Evolutionary conservation across 805 yeast species (phyloP).

Genomic region (Lipomyces yamadae): DNA sequence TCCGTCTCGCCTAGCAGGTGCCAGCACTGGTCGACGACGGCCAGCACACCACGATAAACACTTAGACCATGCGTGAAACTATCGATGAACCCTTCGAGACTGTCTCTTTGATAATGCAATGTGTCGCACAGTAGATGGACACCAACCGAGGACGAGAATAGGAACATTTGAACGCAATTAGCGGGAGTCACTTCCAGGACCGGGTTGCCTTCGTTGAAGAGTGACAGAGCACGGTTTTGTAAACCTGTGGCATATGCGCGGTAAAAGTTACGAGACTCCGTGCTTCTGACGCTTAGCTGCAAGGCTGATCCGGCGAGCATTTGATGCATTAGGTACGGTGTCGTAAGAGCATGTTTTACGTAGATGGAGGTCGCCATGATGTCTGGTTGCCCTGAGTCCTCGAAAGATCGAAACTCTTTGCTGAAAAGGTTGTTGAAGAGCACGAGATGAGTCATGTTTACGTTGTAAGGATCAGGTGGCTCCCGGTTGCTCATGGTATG

Average conservation of each 20-base stretch:
- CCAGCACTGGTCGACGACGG: not conserved
- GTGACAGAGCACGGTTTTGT: not conserved
- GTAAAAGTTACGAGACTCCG: not conserved
- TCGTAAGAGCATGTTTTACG: not conserved
- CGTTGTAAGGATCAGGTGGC: too few species aligned
- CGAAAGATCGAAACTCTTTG: not conserved
- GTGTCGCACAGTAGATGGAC: not conserved
- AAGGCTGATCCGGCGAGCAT: not conserved
- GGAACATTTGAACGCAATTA: not conserved
- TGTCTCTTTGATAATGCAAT: not conserved
- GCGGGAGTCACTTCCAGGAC: not conserved
- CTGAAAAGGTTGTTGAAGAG: not conserved
- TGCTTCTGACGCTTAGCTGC: not conserved
- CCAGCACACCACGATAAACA: not conserved
- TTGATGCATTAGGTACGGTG: not conserved
- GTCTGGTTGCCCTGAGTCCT: not conserved
- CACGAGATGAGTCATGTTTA: too few species aligned
- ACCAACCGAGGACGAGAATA: not conserved
- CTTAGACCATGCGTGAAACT: not conserved
- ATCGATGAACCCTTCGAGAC: not conserved
- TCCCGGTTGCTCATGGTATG: too few species aligned
- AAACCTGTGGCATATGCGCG: not conserved
- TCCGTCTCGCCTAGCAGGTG: not conserved
- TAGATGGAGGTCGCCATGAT: not conserved
- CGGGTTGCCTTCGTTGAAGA: not conserved